Percentiles rank a stretch among this genome's conserved stretches.
Conservation (phyloP, 345 rosid species). For the Rhizophora apiculata region DNA sequence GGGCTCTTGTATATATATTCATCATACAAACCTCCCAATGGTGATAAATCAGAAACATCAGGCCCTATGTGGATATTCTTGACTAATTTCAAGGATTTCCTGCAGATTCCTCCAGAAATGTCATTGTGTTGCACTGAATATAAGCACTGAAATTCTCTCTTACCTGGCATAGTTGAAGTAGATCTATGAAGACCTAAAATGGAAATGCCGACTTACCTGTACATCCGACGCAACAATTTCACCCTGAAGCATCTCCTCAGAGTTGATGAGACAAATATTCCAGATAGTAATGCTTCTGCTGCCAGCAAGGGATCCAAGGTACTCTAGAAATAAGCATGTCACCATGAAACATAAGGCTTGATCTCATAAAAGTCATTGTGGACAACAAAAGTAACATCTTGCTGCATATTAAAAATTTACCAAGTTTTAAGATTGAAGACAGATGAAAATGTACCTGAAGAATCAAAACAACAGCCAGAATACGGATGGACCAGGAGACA, state of each 20-base stretch:
- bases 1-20: conserved; percentile 35
- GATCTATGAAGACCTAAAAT: not conserved
- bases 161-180: not conserved
- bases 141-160: conserved; percentile 3
- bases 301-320: conserved; percentile 81
- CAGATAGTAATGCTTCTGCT: conserved; percentile 51
- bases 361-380: not conserved
- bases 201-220: conserved; percentile 42
- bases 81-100: conserved; percentile 48
- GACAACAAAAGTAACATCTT: not conserved
- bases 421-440: not conserved
- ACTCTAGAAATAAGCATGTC: conserved; percentile 49
- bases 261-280: conserved; percentile 40
- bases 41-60: conserved; percentile 41
- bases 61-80: conserved; percentile 31
- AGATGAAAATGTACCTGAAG: conserved; percentile 59
- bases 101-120: conserved; percentile 32
- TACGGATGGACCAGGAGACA: conserved; percentile 78
- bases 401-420: not conserved
- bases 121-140: conserved; percentile 5
- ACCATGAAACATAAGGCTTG: not conserved
- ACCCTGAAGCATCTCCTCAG: conserved; percentile 41
- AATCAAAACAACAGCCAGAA: conserved; percentile 60
- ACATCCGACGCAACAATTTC: conserved; percentile 43
- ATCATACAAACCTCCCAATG: conserved; percentile 34